Evolutionary conservation across 1,139 yeast genomes (phyloP), one percentile per base, ranked within the genome.

Genomic region (Yamadazyma buinensis): DNA sequence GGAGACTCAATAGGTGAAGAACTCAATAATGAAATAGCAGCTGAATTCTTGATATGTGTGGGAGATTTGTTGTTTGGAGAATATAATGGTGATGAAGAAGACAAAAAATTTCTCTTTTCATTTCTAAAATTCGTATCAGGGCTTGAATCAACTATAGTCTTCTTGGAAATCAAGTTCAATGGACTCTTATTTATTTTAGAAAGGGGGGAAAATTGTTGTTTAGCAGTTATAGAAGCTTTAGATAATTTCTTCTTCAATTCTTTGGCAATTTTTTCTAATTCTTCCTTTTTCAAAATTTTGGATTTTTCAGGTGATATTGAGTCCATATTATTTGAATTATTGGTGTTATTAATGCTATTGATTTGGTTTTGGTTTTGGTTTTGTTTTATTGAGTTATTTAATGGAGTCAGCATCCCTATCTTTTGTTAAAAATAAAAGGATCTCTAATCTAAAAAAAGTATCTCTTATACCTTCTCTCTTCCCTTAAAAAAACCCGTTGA

Each of bases 221-320:
- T 69, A 20, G 75, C 75, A 15, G 75, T 58, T 27, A 68, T 62
- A 17, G 72, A 64, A 10, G 75, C 75, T 44, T 58, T 61, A 26
- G 72, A 62, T 23, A 69, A 55, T 44, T 67, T 67, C 36, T 59
- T 62, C 52, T 68, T 69, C 40, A 69, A 55, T 47, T 68, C 70
- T 38, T 61, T 61, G 41, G 75, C 75, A 26, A 69, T 69, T 40
- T 65, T 60, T 43, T 69, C 75, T 37, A 69, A 54, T 40, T 69
- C 75, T 39, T 68, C 75, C 47, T 67, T 68, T 41, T 61, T 61
- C 45, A 69, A 56, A 17, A 17, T 17, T 7, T 17, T 17, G 5
- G 19, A 17, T 9, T 71, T 66, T 4, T 71, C 27, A 15, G 31
- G 31, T n/a, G 15, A 12, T 10, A 23, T 9, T n/a, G 7, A 8